Percentiles rank a stretch among this genome's conserved stretches.
Evolutionary conservation across 1,284 basidiomycete species (phyloP).

Genomic region (Fistulina hepatica): DNA sequence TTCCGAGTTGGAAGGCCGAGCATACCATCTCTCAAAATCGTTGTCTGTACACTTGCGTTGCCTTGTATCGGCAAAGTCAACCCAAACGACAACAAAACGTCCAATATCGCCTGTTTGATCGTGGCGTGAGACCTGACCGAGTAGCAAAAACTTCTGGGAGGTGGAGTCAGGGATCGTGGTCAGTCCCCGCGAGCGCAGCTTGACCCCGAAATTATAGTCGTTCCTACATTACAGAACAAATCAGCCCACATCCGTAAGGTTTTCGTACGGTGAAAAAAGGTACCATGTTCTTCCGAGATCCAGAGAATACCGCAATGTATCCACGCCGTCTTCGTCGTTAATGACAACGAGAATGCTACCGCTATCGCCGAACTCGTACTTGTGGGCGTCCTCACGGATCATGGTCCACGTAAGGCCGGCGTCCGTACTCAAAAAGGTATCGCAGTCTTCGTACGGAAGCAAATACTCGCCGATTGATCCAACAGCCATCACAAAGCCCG

Average conservation of each 20-base stretch:
- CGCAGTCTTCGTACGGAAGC: conserved; percentile 75
- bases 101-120: conserved; percentile 48
- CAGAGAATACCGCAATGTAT: conserved; percentile 71
- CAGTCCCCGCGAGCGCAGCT: conserved; percentile 64
- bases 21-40: conserved; percentile 90
- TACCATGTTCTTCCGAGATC: conserved; percentile 82
- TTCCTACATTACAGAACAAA: conserved; percentile 58
- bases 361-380: conserved; percentile 93
- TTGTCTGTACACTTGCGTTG: conserved; percentile 57
- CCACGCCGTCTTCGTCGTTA: conserved; percentile 78
- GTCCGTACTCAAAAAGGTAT: conserved; percentile 89
- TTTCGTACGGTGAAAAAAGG: conserved; percentile 18
- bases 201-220: conserved; percentile 59
- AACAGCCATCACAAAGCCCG: conserved; percentile 92
- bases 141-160: conserved; percentile 83
- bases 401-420: conserved; percentile 84
- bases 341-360: conserved; percentile 79
- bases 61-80: conserved; percentile 76
- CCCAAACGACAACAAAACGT: conserved; percentile 62
- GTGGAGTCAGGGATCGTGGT: conserved; percentile 88
- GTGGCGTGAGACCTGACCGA: conserved; percentile 64
- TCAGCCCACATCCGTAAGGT: conserved; percentile 1
- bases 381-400: conserved; percentile 70
- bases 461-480: conserved; percentile 74
- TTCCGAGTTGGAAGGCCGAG: conserved; percentile 51